Percentiles rank a stretch among this genome's conserved stretches.
phyloP scores from a whole-genome alignment of 2,329 filamentous ascomycete genomes.

The Penicillium sclerotiorum region DNA sequence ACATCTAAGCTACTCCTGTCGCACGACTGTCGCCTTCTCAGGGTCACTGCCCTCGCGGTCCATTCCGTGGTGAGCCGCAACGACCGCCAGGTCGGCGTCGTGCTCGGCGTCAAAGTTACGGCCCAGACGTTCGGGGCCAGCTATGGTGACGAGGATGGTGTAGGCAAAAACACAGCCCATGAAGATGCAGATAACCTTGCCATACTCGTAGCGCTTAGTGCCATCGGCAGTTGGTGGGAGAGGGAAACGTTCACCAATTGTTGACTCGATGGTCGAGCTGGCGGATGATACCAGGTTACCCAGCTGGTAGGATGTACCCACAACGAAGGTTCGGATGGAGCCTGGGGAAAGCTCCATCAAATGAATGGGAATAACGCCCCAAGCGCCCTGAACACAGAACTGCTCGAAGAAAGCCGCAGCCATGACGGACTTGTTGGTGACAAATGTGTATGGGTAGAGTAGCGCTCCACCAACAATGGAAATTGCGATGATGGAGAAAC shows the following conservation, averaged over 20 bases:
- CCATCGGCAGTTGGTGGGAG: slow-evolving; percentile 59
- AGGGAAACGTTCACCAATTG: slow-evolving; percentile 73
- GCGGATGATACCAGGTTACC: slow-evolving; percentile 64
- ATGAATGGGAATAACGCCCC: slow-evolving; percentile 73
- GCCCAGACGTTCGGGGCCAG: slow-evolving; percentile 54
- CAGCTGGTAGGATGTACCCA: slow-evolving; percentile 65
- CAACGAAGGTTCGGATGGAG: slow-evolving; percentile 63
- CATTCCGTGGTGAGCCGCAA: slow-evolving; percentile 38
- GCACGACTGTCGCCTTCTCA: slow-evolving; percentile 29
- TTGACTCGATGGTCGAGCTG: slow-evolving; percentile 74
- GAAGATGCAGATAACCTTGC: slow-evolving; percentile 86
- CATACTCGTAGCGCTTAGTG: slow-evolving; percentile 68
- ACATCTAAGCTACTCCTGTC: slow-evolving; percentile 4
- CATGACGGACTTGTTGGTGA: slow-evolving; percentile 64
- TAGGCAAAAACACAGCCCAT: slow-evolving; percentile 79
- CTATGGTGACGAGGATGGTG: slow-evolving; percentile 53
- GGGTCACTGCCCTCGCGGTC: slow-evolving; percentile 28
- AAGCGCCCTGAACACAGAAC: slow-evolving; percentile 76
- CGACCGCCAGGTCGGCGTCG: slow-evolving; percentile 50
- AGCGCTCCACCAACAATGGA: slow-evolving; percentile 70
- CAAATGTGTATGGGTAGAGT: slow-evolving; percentile 81
- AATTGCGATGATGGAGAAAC: slow-evolving; percentile 68
- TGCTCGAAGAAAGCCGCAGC: slow-evolving; percentile 84
- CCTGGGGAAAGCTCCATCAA: slow-evolving; percentile 66
- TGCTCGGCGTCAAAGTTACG: slow-evolving; percentile 51